Evolutionary conservation across 2,329 filamentous ascomycete species (phyloP).

Genomic region (Orbilia javanica): DNA sequence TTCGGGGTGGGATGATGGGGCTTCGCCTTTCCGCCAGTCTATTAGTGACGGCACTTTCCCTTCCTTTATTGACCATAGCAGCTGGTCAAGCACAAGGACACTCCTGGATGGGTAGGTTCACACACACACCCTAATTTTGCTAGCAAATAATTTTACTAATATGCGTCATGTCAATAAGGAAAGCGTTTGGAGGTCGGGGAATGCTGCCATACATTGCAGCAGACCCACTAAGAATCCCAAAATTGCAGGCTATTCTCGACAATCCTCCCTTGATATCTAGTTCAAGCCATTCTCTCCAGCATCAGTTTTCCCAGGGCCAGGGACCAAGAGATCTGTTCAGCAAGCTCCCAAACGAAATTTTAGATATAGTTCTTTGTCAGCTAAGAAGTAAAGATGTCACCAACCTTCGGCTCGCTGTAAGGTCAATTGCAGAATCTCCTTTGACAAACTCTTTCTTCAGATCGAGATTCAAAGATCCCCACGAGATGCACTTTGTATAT

Average conservation of each 20-base stretch:
- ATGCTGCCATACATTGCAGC: conserved; percentile 55
- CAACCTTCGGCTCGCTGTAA: conserved; percentile 48
- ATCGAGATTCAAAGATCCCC: conserved; percentile 55
- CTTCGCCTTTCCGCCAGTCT: conserved; percentile 47
- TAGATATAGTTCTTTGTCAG: conserved; percentile 55
- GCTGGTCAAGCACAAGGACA: conserved; percentile 52
- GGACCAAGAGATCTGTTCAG: conserved; percentile 50
- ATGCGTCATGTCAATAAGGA: conserved; percentile 19
- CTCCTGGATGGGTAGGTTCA: conserved; percentile 44
- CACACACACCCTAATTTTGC: not conserved
- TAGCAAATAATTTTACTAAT: not conserved
- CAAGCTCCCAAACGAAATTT: conserved; percentile 54
- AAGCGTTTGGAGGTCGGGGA: conserved; percentile 48
- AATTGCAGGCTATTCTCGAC: conserved; percentile 43
- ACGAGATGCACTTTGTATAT: conserved; percentile 57
- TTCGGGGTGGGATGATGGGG: conserved; percentile 54
- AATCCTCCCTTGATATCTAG: conserved; percentile 48
- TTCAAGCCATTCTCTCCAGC: conserved; percentile 26
- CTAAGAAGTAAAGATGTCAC: conserved; percentile 46
- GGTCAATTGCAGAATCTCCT: conserved; percentile 53
- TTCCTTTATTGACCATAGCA: conserved; percentile 53
- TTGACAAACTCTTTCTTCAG: conserved; percentile 57
- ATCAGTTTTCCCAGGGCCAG: conserved; percentile 37
- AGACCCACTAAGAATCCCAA: conserved; percentile 43
- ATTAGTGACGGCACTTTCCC: conserved; percentile 56